Conservation (phyloP, 176 grass and related monocot genomes). For the Musa troglodytarum region DNA sequence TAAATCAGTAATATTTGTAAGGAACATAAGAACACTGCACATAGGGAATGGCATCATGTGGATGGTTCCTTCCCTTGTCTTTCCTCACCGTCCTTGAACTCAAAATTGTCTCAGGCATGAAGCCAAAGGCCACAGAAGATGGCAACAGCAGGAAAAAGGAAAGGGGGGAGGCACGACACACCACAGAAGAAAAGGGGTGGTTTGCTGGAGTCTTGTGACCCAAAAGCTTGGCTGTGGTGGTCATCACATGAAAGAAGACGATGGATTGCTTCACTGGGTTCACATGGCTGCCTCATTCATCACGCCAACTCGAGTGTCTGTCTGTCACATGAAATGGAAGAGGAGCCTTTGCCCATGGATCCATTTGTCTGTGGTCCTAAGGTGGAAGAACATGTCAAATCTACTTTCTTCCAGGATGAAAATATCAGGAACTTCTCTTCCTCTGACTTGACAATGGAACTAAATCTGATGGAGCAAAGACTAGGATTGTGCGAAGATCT, state of each 20-base stretch:
- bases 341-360: no score
- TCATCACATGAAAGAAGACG: neutral
- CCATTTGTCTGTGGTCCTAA: no score
- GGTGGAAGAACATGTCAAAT: no score
- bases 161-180: neutral
- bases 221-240: neutral
- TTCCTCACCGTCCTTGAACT: neutral
- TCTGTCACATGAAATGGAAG: no score
- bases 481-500: no score
- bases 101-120: conserved; percentile 8
- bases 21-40: neutral
- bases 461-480: no score
- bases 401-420: no score
- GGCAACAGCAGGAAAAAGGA: neutral
- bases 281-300: neutral
- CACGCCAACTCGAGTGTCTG: no score
- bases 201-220: neutral
- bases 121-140: neutral
- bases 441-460: no score
- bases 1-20: neutral
- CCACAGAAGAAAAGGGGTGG: neutral
- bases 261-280: neutral
- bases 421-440: no score
- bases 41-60: neutral
- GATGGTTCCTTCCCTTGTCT: conserved; percentile 1